A percentile compares a stretch with the other conserved stretches of the same genome.
These are phyloP conservation scores for Xylaria sp. DNA, from an alignment of 495 filamentous ascomycete species.

Conservation along the genomic window DNA sequence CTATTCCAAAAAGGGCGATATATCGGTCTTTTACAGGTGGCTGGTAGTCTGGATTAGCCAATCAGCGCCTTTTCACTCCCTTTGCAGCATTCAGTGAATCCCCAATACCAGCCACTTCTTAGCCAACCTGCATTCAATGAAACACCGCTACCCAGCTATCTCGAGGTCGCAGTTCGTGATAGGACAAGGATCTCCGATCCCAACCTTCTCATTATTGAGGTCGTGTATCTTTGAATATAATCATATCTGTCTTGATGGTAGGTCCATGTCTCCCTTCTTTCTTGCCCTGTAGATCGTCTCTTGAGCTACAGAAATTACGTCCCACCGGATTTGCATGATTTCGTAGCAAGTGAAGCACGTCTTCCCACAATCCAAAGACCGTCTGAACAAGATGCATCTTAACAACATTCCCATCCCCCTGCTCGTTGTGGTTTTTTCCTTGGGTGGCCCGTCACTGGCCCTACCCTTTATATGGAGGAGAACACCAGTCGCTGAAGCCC, in stretches of 20 bases:
- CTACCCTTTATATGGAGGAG: conserved; percentile 35
- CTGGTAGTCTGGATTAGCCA: conserved; percentile 9
- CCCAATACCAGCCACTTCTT: neutral
- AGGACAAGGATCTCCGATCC: conserved; percentile 21
- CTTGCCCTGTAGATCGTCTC: conserved; percentile 32
- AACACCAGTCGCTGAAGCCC: conserved; percentile 18
- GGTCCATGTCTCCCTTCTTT: conserved; percentile 16
- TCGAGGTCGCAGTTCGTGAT: neutral
- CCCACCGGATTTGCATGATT: neutral
- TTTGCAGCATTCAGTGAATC: neutral
- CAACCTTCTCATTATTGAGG: conserved; percentile 41
- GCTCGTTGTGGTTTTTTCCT: conserved; percentile 26
- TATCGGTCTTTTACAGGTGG: neutral
- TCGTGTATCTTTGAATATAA: conserved; percentile 34
- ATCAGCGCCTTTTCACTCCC: neutral
- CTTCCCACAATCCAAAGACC: conserved; percentile 27
- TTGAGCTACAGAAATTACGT: conserved; percentile 32
- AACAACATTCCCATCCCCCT: conserved; percentile 30
- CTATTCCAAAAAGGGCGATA: neutral
- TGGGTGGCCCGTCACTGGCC: conserved; percentile 32
- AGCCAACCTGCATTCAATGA: neutral
- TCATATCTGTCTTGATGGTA: conserved; percentile 25
- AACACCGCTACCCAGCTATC: neutral
- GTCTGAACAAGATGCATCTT: conserved; percentile 35
- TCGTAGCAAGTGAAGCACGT: conserved; percentile 30